These are phyloP conservation scores for Cryptococcus sp. DNA, from an alignment of 1,284 basidiomycete species.

Conservation along the genomic window DNA sequence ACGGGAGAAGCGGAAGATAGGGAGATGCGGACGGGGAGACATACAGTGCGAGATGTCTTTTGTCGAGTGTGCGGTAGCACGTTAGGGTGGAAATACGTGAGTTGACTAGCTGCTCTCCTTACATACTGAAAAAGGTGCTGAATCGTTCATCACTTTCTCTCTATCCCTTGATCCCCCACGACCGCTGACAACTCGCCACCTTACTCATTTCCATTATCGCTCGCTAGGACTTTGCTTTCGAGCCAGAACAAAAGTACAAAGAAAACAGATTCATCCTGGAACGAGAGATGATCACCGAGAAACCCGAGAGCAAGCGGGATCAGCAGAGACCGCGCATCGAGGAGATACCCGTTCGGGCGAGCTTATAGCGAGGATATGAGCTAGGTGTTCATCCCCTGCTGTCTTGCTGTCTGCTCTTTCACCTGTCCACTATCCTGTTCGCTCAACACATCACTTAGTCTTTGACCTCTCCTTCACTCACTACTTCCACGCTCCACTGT, in stretches of 20 bases:
- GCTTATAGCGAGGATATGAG: constrained; percentile 9
- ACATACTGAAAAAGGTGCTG: neutral
- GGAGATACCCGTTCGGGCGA: constrained; percentile 33
- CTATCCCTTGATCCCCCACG: constrained; percentile 7
- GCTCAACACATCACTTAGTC: too few species aligned
- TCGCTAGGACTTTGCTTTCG: constrained; percentile 82
- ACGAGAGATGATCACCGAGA: constrained; percentile 69
- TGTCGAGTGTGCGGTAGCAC: constrained; percentile 83
- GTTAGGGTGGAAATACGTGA: constrained; percentile 97
- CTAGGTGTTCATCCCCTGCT: neutral
- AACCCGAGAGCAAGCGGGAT: constrained; percentile 35
- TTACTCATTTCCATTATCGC: neutral
- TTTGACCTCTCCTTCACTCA: too few species aligned
- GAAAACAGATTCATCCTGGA: constrained; percentile 98
- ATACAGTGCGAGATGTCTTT: constrained; percentile 92
- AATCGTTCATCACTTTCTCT: neutral
- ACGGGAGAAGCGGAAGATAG: constrained; percentile 86
- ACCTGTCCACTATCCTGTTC: too few species aligned
- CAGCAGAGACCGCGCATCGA: constrained; percentile 35
- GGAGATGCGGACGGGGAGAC: constrained; percentile 94
- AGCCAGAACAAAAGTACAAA: constrained; percentile 90
- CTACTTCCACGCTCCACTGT: too few species aligned
- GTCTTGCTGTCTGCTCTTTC: too few species aligned
- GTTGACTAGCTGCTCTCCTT: constrained; percentile 42
- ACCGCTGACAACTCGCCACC: constrained; percentile 1